phyloP scores from a whole-genome alignment of 352 stramenopile genomes.

The Globisporangium cylindrosporum region DNA sequence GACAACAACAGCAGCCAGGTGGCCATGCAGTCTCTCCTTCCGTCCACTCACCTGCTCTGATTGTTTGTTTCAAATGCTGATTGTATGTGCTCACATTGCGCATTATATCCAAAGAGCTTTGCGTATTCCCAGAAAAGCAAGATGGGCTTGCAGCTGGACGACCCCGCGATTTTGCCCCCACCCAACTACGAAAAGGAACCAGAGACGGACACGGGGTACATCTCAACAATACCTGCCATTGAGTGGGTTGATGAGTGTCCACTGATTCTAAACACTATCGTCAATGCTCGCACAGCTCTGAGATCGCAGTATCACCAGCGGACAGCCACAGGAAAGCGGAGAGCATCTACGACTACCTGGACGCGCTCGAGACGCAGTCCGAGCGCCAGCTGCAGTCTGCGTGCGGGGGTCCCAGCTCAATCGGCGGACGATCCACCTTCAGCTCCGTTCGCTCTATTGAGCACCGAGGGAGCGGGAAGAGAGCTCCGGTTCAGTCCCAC shows the following conservation, averaged over 20 bases:
- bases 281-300: neutral
- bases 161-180: constrained; percentile 31
- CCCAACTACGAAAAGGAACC: constrained; percentile 37
- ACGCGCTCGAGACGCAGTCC: constrained; percentile 66
- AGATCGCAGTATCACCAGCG: constrained; percentile 18
- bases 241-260: neutral
- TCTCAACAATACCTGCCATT: neutral
- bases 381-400: constrained; percentile 43
- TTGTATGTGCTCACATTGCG: neutral
- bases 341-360: constrained; percentile 80
- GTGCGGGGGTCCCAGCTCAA: constrained; percentile 5
- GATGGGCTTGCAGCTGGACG: constrained; percentile 42
- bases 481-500: constrained; percentile 3
- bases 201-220: constrained; percentile 24
- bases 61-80: neutral
- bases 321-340: constrained; percentile 19
- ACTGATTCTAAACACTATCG: neutral
- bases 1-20: constrained; percentile 26
- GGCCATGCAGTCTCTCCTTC: constrained; percentile 11
- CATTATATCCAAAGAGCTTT: neutral
- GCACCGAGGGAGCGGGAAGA: constrained; percentile 15
- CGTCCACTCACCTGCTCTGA: neutral
- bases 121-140: constrained; percentile 11
- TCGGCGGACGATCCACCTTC: constrained; percentile 11
- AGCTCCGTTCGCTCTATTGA: constrained; percentile 12